phyloP scores from a whole-genome alignment of 2,329 filamentous ascomycete species.

The Metarhizium guizhouense region DNA sequence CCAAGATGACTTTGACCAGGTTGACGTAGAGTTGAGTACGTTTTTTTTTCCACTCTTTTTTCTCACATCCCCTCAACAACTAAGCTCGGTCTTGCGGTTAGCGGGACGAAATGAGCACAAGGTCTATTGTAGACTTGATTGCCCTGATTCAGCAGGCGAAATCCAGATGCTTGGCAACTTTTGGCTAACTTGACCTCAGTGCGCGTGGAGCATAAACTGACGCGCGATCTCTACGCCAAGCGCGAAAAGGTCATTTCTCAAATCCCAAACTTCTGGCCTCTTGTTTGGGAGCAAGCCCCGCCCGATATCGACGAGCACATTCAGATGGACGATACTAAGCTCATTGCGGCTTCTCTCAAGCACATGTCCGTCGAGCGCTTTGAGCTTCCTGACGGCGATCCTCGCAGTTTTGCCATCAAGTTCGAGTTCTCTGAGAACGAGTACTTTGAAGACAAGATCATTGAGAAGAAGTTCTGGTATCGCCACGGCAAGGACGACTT shows the following conservation, averaged over 20 bases:
- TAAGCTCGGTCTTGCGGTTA: not conserved
- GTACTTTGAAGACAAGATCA: conserved; percentile 64
- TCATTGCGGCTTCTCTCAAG: conserved; percentile 61
- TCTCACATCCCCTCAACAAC: not conserved
- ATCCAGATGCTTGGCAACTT: not conserved
- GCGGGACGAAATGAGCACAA: no score
- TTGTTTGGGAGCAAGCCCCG: conserved; percentile 82
- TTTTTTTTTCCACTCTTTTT: conserved; percentile 12
- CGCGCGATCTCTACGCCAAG: conserved; percentile 64
- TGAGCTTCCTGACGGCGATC: conserved; percentile 69
- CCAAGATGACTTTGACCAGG: conserved; percentile 76
- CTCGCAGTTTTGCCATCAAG: conserved; percentile 67
- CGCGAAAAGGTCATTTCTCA: conserved; percentile 60
- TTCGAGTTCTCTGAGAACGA: conserved; percentile 78
- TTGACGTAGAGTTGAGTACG: conserved; percentile 75
- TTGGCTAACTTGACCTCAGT: conserved; percentile 37
- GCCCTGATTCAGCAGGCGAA: no score
- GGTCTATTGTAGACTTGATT: no score
- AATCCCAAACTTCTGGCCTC: conserved; percentile 89
- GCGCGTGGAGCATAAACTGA: conserved; percentile 61
- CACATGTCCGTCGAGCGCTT: conserved; percentile 69
- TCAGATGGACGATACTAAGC: conserved; percentile 62
- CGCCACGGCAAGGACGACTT: conserved; percentile 59
- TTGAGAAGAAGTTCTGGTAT: conserved; percentile 92
- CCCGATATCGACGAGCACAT: conserved; percentile 83